Base-by-base conservation (phyloP, 371 early-diverging fungal genomes). In the Apophysomyces trapeziformis region DNA sequence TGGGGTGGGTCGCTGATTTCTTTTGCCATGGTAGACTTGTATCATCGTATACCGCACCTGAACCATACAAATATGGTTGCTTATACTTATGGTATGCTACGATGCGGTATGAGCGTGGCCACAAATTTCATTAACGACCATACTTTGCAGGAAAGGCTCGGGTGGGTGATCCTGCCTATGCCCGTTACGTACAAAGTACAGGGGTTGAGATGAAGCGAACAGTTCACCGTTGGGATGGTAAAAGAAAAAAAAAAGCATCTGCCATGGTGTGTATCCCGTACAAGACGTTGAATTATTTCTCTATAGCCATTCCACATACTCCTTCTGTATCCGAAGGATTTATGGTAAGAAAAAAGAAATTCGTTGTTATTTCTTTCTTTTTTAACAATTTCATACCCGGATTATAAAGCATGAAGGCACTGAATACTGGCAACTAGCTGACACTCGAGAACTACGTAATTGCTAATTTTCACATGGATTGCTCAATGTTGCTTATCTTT, bases 161-260 rank as follows among this genome's bases (percentile, higher is more conserved):
- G 14, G 45, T 61, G 4, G 61, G 61, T 6, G 47, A 61, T 43
- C 18, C 16, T 12, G 44, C 61, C 32, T 45, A 45, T 14, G 61
- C 47, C 8, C 45, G 36, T 8, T 43, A 46, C 14, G 46, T 45
- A 26, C 46, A 61, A 36, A 32, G 61, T 13, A 61, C 61, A 3
- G 61, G 61, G 26, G 36, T 61, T 12, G 61, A 61, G 32, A 44
- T 45, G 46, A 61, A 61, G 35, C 44, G 61, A n/a, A 37, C 41
- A 4, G 61, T 61, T 16, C 32, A 44, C 37, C 44, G 47, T 13
- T 38, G 46, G 47, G 61, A 61, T 61, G 32, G 61, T 45, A 61
- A 12, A 38, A 12, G 11, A 4, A 8, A 38, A 35, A n/a, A 6
- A 36, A 36, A 16, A 37, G 14, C 39, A 60, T 36, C 2, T 26